Conservation (phyloP, 352 stramenopile species). For the Sclerospora graminicola region DNA sequence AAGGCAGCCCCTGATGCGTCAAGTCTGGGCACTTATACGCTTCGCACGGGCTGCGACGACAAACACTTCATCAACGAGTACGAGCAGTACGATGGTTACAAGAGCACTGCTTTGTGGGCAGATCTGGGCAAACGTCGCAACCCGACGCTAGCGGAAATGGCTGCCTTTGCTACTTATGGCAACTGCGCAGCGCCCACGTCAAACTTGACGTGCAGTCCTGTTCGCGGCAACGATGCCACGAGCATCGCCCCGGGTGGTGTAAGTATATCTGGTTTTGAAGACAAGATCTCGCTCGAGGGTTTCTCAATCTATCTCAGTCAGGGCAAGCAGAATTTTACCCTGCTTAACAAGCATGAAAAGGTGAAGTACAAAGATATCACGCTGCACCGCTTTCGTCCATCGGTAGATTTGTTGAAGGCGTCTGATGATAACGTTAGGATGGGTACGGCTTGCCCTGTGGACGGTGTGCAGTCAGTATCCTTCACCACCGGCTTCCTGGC, state of each 20-base stretch:
- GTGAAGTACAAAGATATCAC: conserved; percentile 36
- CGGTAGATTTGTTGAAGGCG: conserved; percentile 22
- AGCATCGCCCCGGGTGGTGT: conserved; percentile 32
- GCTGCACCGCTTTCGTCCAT: conserved; percentile 41
- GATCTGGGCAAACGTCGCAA: conserved; percentile 31
- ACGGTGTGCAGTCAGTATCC: conserved; percentile 38
- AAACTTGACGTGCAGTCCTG: conserved; percentile 50
- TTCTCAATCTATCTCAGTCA: conserved; percentile 44
- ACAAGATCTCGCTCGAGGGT: conserved; percentile 23
- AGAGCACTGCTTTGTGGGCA: conserved; percentile 27
- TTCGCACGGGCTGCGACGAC: conserved; percentile 44
- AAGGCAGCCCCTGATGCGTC: conserved; percentile 14
- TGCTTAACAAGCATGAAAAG: conserved; percentile 32
- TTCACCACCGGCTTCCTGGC: conserved; percentile 46
- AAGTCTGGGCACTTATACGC: conserved; percentile 28
- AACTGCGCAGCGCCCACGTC: conserved; percentile 33
- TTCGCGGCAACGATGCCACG: conserved; percentile 45
- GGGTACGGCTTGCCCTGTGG: conserved; percentile 35
- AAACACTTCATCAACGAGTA: conserved; percentile 45
- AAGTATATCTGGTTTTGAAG: conserved; percentile 35
- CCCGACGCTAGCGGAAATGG: conserved; percentile 37
- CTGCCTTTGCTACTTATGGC: conserved; percentile 35
- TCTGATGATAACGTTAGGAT: conserved; percentile 15
- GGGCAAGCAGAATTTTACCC: conserved; percentile 47
- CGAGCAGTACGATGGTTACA: conserved; percentile 38